Conservation (phyloP, 2,329 filamentous ascomycete genomes). For the Fusarium veterinarium region DNA sequence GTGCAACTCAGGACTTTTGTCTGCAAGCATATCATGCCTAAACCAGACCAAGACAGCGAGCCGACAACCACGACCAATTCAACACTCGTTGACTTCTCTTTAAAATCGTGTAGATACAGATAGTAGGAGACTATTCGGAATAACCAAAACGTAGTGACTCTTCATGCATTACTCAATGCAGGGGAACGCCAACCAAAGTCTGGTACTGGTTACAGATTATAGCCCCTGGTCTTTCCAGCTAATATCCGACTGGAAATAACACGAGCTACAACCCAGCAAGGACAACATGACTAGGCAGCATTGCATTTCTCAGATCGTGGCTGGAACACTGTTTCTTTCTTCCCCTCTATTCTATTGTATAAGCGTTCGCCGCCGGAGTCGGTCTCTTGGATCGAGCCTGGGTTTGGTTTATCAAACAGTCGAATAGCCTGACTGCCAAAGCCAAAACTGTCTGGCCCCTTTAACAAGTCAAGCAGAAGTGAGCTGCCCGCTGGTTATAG, state of each 20-base stretch:
- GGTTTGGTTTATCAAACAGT: not conserved
- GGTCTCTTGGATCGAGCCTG: not conserved
- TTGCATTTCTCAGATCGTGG: not conserved
- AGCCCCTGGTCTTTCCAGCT: not conserved
- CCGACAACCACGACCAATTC: not conserved
- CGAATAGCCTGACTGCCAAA: too few relatives aligned
- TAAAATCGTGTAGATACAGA: too few relatives aligned
- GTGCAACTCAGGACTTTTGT: not conserved
- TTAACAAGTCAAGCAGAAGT: not conserved
- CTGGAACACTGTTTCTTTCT: not conserved
- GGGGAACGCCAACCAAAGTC: not conserved
- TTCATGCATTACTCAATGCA: not conserved
- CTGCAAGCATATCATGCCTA: not conserved
- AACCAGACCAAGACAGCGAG: not conserved
- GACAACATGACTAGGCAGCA: not conserved
- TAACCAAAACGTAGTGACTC: not conserved
- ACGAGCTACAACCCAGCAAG: not conserved
- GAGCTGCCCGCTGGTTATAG: not conserved
- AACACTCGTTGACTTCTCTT: conserved; percentile 16
- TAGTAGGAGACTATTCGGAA: not conserved
- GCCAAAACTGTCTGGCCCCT: not conserved
- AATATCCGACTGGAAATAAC: not conserved
- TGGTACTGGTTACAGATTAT: too few relatives aligned
- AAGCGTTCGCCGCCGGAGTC: conserved; percentile 5
- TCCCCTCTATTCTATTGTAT: not conserved